Evolutionary conservation across 192 early-diverging fungal genomes (phyloP).

Genomic region (Chytriomyces sp.): DNA sequence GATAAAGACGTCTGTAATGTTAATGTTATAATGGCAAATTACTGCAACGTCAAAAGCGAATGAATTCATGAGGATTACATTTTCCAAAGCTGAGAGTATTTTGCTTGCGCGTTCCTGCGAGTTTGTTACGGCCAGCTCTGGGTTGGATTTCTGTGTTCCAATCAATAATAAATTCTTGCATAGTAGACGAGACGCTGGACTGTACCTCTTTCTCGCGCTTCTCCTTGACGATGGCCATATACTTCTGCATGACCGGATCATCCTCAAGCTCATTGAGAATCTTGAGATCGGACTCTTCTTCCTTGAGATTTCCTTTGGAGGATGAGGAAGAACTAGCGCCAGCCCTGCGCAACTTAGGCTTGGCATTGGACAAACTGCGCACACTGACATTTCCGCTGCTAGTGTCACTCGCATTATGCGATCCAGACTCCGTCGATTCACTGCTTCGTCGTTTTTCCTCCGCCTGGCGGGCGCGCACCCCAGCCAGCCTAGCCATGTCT

Average conservation of each 20-base stretch:
- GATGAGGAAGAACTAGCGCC: too few relatives aligned
- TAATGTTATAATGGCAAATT: neutral
- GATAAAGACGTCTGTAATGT: conserved; percentile 1
- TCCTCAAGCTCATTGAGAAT: conserved; percentile 36
- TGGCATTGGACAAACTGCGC: neutral
- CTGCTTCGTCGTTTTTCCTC: neutral
- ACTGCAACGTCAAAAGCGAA: neutral
- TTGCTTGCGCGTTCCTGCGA: neutral
- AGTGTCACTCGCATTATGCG: neutral
- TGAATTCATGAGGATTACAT: conserved; percentile 17
- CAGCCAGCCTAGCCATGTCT: conserved; percentile 27
- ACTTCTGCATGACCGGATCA: conserved; percentile 53
- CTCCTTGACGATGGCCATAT: conserved; percentile 51
- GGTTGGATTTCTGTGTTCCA: neutral
- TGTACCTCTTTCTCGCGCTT: conserved; percentile 32
- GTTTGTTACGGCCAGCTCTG: neutral
- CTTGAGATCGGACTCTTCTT: conserved; percentile 21
- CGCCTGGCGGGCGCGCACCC: neutral
- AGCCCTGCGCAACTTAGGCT: neutral
- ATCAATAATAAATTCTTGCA: neutral
- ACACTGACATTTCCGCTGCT: conserved; percentile 8
- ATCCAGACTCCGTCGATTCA: neutral
- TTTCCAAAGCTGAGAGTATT: conserved; percentile 7
- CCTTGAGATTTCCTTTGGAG: conserved; percentile 14
- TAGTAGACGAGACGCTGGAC: neutral